Evolutionary conservation across 192 early-diverging fungal genomes (phyloP), one percentile per base, ranked within the genome.

Genomic region (Entophlyctis luteolus): DNA sequence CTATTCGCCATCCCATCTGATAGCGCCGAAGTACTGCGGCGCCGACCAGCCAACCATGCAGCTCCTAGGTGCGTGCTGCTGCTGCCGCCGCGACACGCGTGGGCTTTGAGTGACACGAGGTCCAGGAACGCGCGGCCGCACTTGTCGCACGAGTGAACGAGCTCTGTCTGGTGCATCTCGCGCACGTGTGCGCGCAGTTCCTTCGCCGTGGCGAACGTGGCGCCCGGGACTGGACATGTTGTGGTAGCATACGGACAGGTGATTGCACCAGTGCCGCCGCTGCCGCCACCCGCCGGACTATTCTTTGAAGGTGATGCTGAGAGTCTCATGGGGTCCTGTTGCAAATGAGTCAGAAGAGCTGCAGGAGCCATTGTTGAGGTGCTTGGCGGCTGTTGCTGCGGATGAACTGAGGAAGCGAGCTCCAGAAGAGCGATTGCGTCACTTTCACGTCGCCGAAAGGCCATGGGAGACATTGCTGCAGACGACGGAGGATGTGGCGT

Each of bases 71-170:
- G 12, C 20, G 49, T 10, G 10, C 32, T 14, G 32, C 10, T 16
- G 10, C 36, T 56, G 14, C n/a, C 55, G 23, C 57, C 57, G 33
- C 47, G 42, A 32, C 60, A 63, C 20, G 18, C 29, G 32, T 63
- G 60, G n/a, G 46, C 18, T 3, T 63, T 48, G 12, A 63, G 31
- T 1, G 46, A 31, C 4, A 32, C 47, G 2, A 29, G 8, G 31
- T 63, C 60, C 46, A 63, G 31, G 47, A 63, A 63, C 27, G 47
- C 60, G 12, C 60, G 42, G 8, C 60, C 60, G 47, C 60, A 63
- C 6, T 63, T 48, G 14, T 5, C 16, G 35, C 60, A 63, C 10
- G 46, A 49, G 31, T 63, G 60, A 1, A 63, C 60, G 22, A 63
- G 42, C 22, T 63, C 60, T 12, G 60, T 63, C 32, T 63, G 60